Evolutionary conservation across 805 yeast species (phyloP).

Genomic region (Wickerhamiella domercqiae): DNA sequence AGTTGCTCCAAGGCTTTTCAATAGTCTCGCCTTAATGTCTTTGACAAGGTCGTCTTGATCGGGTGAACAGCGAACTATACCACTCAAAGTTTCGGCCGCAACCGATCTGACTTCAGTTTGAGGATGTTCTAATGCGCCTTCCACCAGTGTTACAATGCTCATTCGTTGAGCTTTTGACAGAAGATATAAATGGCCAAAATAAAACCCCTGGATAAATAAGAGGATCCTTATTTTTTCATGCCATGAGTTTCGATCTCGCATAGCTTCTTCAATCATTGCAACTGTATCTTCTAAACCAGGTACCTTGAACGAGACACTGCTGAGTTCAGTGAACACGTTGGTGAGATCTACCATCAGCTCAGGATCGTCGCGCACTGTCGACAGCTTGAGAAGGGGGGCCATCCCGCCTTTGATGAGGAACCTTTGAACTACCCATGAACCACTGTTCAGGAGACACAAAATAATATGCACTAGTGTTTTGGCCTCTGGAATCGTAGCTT

Average conservation of each 20-base stretch:
- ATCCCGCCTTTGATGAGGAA: conserved; percentile 38
- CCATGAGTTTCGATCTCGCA: conserved; percentile 21
- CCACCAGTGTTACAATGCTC: conserved; percentile 36
- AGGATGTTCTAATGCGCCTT: conserved; percentile 39
- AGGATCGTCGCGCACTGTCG: conserved; percentile 64
- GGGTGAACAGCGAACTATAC: conserved; percentile 54
- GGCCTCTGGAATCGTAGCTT: conserved; percentile 2
- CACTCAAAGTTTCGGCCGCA: conserved; percentile 62
- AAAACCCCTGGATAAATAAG: conserved; percentile 56
- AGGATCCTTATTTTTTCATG: conserved; percentile 54
- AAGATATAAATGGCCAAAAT: conserved; percentile 48
- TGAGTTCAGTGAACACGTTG: conserved; percentile 30
- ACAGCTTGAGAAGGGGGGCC: conserved; percentile 53
- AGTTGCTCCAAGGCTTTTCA: conserved; percentile 23
- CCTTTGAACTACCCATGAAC: conserved; percentile 37
- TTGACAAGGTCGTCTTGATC: conserved; percentile 28
- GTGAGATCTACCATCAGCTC: conserved; percentile 35
- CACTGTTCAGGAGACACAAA: conserved; percentile 38
- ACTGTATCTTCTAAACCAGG: conserved; percentile 30
- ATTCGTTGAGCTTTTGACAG: conserved; percentile 34
- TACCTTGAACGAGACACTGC: conserved; percentile 33
- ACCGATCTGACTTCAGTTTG: conserved; percentile 63
- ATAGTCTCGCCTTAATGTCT: conserved; percentile 31
- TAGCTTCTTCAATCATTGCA: background rate
- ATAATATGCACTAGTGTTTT: conserved; percentile 22